Evolutionary conservation across 192 early-diverging fungal species (phyloP).

Genomic region (Ambispora gerdemannii): DNA sequence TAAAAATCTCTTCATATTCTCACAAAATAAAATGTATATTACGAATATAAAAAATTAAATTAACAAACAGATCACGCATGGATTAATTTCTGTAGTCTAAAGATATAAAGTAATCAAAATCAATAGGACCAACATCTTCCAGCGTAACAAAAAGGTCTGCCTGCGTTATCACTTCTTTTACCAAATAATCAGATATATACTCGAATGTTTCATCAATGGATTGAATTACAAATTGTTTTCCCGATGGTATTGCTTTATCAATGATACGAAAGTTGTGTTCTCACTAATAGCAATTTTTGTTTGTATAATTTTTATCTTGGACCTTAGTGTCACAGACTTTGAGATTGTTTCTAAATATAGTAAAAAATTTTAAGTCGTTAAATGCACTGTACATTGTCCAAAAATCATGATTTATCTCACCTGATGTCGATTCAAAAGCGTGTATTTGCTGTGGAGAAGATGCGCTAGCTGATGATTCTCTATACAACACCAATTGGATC

Average conservation of each 20-base stretch:
- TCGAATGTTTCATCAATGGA: background rate
- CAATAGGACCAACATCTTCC: background rate
- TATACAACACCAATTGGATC: background rate
- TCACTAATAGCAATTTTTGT: slow-evolving; percentile 10
- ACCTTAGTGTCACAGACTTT: background rate
- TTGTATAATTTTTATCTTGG: background rate
- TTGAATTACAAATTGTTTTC: slow-evolving; percentile 24
- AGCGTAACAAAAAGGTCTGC: background rate
- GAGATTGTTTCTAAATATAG: background rate
- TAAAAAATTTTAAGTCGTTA: background rate
- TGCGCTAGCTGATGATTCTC: background rate
- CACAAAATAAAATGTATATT: no score
- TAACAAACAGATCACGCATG: no score
- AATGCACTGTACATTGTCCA: background rate
- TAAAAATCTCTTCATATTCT: no score
- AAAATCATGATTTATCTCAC: background rate
- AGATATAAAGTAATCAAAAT: slow-evolving; percentile 2
- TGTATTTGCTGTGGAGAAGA: background rate
- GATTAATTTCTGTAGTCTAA: no score
- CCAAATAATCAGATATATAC: background rate
- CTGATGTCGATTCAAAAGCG: no score
- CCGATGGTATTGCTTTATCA: background rate
- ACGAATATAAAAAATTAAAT: no score
- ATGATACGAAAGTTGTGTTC: background rate
- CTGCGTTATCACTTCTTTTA: background rate